These are phyloP conservation scores for Fusarium sp. DNA, from an alignment of 2,329 filamentous ascomycete genomes.

Conservation along the genomic window DNA sequence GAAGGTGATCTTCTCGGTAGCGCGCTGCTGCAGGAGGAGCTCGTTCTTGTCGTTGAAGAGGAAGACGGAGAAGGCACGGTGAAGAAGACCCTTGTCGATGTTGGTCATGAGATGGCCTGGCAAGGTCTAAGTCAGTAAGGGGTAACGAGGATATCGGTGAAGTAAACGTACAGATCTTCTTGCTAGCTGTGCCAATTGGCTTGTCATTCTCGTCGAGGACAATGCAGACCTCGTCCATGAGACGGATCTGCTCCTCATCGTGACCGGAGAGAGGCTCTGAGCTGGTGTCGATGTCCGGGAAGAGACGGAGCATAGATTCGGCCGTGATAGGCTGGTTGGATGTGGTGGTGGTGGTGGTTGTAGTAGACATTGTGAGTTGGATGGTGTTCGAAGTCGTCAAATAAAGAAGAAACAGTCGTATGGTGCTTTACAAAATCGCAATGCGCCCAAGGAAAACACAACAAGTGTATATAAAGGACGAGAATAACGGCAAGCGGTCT, in stretches of 20 bases:
- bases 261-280: slow-evolving; percentile 86
- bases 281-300: slow-evolving; percentile 82
- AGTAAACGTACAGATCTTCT: slow-evolving; percentile 86
- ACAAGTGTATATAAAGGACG: slow-evolving; percentile 10
- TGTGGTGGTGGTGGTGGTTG: slow-evolving; percentile 56
- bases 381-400: background rate
- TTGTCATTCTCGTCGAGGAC: slow-evolving; percentile 92
- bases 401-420: background rate
- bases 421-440: background rate
- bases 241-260: slow-evolving; percentile 95
- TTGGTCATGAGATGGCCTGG: slow-evolving; percentile 98
- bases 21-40: slow-evolving; percentile 93
- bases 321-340: slow-evolving; percentile 78
- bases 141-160: background rate
- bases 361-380: slow-evolving; percentile 49
- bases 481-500: slow-evolving; percentile 36
- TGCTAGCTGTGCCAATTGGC: slow-evolving; percentile 95
- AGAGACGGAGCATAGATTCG: slow-evolving; percentile 86
- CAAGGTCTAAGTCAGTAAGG: slow-evolving; percentile 27
- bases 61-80: slow-evolving; percentile 98
- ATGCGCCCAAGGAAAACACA: slow-evolving; percentile 11
- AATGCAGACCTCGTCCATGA: slow-evolving; percentile 99
- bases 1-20: slow-evolving; percentile 97
- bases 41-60: slow-evolving; percentile 95
- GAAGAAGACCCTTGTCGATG: slow-evolving; percentile 94